phyloP scores from a whole-genome alignment of 164 flowering plant species.

The Annona cherimola region DNA sequence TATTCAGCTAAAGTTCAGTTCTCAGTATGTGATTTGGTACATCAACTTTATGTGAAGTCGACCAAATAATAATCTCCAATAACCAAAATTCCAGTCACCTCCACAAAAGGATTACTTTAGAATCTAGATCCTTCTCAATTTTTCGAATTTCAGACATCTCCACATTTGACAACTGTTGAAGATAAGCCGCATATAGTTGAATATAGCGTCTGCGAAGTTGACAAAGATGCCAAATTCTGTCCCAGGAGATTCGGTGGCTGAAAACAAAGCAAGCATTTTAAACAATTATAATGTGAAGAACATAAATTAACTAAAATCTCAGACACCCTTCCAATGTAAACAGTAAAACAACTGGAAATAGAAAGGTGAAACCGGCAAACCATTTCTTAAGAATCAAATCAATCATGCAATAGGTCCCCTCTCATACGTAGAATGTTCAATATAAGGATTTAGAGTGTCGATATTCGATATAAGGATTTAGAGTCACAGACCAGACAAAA shows the following conservation, averaged over 20 bases:
- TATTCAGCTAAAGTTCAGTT: constrained; percentile 8
- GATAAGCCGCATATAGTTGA: constrained; percentile 71
- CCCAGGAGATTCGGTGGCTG: constrained; percentile 96
- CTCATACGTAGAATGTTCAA: too few species aligned
- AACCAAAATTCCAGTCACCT: constrained; percentile 43
- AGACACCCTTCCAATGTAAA: too few species aligned
- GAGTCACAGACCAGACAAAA: neutral
- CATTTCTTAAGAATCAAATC: neutral
- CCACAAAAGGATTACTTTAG: constrained; percentile 94
- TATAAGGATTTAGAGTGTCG: too few species aligned
- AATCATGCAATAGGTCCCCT: neutral
- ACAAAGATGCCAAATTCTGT: constrained; percentile 62
- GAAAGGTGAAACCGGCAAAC: too few species aligned
- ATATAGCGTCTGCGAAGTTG: constrained; percentile 83
- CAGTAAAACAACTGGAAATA: too few species aligned
- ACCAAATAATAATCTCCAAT: neutral
- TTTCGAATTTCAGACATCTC: constrained; percentile 50
- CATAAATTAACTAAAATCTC: too few species aligned
- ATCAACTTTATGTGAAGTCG: too few species aligned
- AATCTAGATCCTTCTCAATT: constrained; percentile 89
- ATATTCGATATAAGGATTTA: too few species aligned
- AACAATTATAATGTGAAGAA: neutral
- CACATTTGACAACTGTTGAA: constrained; percentile 52
- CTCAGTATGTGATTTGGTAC: too few species aligned
- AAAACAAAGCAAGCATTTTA: constrained; percentile 5